Conservation (phyloP, 1,284 basidiomycete genomes). For the Earliella scabrosa region DNA sequence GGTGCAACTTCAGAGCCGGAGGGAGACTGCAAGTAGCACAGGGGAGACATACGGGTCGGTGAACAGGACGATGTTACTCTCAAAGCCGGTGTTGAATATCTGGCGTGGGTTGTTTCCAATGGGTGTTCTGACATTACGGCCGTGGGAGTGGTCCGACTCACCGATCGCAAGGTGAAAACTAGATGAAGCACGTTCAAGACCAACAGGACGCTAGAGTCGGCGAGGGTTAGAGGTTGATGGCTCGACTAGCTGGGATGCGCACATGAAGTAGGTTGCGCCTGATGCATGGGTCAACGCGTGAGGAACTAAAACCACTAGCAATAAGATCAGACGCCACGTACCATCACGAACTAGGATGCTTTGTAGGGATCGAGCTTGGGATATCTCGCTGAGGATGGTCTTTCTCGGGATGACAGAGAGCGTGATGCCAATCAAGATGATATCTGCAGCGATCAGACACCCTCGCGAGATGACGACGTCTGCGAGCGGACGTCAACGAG, state of each 20-base stretch:
- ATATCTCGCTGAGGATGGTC: neutral
- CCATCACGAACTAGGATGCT: neutral
- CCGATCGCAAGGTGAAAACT: neutral
- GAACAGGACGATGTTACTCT: neutral
- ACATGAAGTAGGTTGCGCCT: neutral
- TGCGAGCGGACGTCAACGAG: neutral
- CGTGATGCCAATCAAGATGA: neutral
- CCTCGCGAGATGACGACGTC: neutral
- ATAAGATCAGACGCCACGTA: neutral
- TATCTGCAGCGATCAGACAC: neutral
- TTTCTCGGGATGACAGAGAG: neutral
- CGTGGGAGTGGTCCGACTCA: neutral
- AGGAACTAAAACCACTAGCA: neutral
- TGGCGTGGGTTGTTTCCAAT: neutral
- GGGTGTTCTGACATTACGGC: neutral
- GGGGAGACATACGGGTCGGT: neutral
- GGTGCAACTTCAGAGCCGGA: neutral
- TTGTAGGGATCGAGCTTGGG: neutral
- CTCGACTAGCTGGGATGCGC: neutral
- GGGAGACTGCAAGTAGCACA: neutral
- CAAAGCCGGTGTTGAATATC: neutral
- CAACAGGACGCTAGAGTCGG: neutral
- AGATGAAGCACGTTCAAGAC: neutral
- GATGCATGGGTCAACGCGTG: neutral
- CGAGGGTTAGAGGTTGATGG: neutral